Evolutionary conservation across 169 alveolate genomes (phyloP).

Genomic region (Eimeria brunetti): DNA sequence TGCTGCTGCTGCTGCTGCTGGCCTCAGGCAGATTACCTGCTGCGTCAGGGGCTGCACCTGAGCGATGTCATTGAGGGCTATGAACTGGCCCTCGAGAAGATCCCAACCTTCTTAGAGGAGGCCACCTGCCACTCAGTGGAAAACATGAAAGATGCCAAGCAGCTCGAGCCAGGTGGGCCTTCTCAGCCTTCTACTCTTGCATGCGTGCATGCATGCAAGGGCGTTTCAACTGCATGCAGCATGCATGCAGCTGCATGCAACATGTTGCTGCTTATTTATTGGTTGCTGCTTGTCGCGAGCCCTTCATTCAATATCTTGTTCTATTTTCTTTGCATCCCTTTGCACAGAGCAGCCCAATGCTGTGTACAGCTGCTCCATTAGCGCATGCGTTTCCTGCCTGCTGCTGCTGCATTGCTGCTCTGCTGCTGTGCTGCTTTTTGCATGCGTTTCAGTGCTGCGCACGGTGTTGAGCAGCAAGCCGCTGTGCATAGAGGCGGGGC

Average conservation of each 20-base stretch:
- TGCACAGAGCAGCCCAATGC: no score
- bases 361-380: background rate
- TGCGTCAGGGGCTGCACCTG: slow-evolving; percentile 97
- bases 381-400: background rate
- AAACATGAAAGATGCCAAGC: slow-evolving; percentile 42
- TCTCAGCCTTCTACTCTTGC: background rate
- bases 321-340: background rate
- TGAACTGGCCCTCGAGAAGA: slow-evolving; percentile 96
- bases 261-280: background rate
- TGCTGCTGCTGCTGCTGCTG: background rate
- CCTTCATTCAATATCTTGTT: no score
- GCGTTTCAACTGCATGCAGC: slow-evolving; percentile 41
- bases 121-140: slow-evolving; percentile 80
- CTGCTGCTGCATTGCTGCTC: background rate
- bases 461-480: slow-evolving; percentile 84
- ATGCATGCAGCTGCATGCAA: background rate
- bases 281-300: background rate
- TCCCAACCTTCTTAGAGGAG: slow-evolving; percentile 90
- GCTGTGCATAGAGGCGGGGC: slow-evolving; percentile 83
- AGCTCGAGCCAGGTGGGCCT: slow-evolving; percentile 57
- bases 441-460: slow-evolving; percentile 74
- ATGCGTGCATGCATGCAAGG: no score
- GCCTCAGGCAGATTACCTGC: slow-evolving; percentile 89
- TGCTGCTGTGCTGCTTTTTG: background rate
- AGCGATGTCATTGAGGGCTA: slow-evolving; percentile 98